Conservation (phyloP, 768 basidiomycete species). For the Hirschioporus abietinus region DNA sequence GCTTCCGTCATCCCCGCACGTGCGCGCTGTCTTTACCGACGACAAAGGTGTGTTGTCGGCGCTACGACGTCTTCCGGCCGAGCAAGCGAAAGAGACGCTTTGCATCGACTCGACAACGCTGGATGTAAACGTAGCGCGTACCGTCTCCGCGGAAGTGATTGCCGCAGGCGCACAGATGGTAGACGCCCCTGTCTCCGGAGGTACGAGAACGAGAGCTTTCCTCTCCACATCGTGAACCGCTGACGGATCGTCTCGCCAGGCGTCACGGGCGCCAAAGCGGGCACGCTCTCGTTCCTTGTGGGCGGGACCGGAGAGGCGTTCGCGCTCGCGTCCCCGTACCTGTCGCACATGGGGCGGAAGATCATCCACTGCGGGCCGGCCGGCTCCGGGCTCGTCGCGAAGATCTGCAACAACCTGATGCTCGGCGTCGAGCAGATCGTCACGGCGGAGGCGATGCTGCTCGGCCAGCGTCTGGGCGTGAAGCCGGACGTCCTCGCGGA, state of each 20-base stretch:
- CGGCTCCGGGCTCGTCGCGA: constrained; percentile 79
- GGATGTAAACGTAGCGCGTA: constrained; percentile 69
- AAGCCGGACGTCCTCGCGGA: constrained; percentile 70
- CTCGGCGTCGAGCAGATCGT: constrained; percentile 79
- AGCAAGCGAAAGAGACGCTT: constrained; percentile 43
- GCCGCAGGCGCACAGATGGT: constrained; percentile 66
- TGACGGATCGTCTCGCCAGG: constrained; percentile 34
- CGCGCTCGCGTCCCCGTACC: constrained; percentile 47
- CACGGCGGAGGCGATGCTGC: constrained; percentile 85
- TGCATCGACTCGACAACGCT: constrained; percentile 91
- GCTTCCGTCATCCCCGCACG: constrained; percentile 90
- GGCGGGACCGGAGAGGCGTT: constrained; percentile 67
- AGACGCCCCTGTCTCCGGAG: constrained; percentile 93
- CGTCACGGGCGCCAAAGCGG: constrained; percentile 82
- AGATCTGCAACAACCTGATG: constrained; percentile 86
- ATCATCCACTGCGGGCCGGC: constrained; percentile 81
- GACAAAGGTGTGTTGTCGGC: constrained; percentile 60
- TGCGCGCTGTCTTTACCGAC: constrained; percentile 65
- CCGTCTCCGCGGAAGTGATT: constrained; percentile 52
- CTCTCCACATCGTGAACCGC: background rate
- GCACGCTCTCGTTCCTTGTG: constrained; percentile 86
- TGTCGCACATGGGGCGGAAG: constrained; percentile 73
- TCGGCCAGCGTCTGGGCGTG: constrained; percentile 78
- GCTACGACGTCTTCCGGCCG: constrained; percentile 39
- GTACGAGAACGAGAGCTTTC: constrained; percentile 38